These are phyloP conservation scores for Leccinum uliginosum DNA, from an alignment of 768 basidiomycete genomes.

Conservation along the genomic window DNA sequence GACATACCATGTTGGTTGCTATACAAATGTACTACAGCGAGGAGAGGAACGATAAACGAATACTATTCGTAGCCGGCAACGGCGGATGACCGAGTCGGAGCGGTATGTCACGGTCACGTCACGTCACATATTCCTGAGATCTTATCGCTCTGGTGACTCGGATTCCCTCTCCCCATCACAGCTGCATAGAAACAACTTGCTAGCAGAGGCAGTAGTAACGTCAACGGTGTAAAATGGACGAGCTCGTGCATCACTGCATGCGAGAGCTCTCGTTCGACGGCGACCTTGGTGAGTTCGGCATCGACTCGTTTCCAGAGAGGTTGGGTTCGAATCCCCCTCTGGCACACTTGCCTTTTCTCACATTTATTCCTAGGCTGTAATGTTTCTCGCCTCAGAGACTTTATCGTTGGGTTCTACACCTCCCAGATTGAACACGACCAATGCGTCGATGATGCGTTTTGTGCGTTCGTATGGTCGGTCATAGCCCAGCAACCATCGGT, in stretches of 20 bases:
- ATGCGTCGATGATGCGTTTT: slow-evolving; percentile 69
- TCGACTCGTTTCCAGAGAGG: neutral
- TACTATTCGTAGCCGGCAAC: neutral
- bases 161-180: neutral
- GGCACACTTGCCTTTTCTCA: slow-evolving; percentile 25
- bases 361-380: slow-evolving; percentile 55
- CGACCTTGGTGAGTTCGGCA: slow-evolving; percentile 66
- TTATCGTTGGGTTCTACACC: slow-evolving; percentile 63
- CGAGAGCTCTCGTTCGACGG: slow-evolving; percentile 89
- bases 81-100: neutral
- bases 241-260: slow-evolving; percentile 78
- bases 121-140: slow-evolving; percentile 10
- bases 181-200: neutral
- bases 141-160: slow-evolving; percentile 3
- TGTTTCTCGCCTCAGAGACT: slow-evolving; percentile 65
- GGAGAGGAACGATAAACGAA: neutral
- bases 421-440: slow-evolving; percentile 40
- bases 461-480: slow-evolving; percentile 78
- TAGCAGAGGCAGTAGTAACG: neutral
- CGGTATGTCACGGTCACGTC: slow-evolving; percentile 4
- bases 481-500: slow-evolving; percentile 73
- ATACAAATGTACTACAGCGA: neutral
- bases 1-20: slow-evolving; percentile 16
- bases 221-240: slow-evolving; percentile 56
- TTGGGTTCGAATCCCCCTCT: slow-evolving; percentile 45